Base-by-base conservation (phyloP, 306 rosid genomes). In the Trifolium subterraneum region DNA sequence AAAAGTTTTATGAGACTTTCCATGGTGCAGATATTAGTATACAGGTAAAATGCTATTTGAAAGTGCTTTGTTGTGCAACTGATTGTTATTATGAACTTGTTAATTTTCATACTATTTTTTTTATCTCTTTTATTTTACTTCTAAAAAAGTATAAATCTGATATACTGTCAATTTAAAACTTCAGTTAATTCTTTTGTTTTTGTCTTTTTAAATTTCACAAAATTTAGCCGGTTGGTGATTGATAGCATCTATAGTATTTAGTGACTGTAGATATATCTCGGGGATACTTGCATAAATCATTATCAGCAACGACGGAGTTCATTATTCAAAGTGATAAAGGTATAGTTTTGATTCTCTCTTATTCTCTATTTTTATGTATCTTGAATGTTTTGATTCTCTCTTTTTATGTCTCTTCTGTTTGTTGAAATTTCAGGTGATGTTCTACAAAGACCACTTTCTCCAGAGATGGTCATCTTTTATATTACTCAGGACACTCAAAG, bases 401-500 rank as follows among this genome's bases (percentile, higher is more conserved):
- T 13, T 48, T 39, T 70, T 78, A 14, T 58, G 51, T 64, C 42
- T 29, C 25, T 71, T 78, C 35, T 54, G 20, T 38, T 72, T 51
- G 77, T 79, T 54, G 50, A 67, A 55, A 58, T 68, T 73, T 77
- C 80, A 94, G 98, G 62, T 73, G 93, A 91, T 86, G 88, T 86
- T 81, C 80, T 77, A 11, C 89, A 90, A 85, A 75, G 81, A 35
- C 93, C 98, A 44, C 62, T 88, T 78, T 67, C 96, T 70, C 90
- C 93, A 2, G 97, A 91, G 84, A 90, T 80, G 90, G 90, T 91
- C 16, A 67, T 87, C 83, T 91, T 91, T 84, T 94, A 94, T 83
- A 84, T 94, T 56, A 94, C 98, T 10, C 98, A 94, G 67, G 98
- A 94, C 87, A 91, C 98, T 68, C 98, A 90, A 83, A 86, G 93